These are phyloP conservation scores for Coniochaeta ligniaria DNA, from an alignment of 2,329 filamentous ascomycete species.

Conservation along the genomic window DNA sequence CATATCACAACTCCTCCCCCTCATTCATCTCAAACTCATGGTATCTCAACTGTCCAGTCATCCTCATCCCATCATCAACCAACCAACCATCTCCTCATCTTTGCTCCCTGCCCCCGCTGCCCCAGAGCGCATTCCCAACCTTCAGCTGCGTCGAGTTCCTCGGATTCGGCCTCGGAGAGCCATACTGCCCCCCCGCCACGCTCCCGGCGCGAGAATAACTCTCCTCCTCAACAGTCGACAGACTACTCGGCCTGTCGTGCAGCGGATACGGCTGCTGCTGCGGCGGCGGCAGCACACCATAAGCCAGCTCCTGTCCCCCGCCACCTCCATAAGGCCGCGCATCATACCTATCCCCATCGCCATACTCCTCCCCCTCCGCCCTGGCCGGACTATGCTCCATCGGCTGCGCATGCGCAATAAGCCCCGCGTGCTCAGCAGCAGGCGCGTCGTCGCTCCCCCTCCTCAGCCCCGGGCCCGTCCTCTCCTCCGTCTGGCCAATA, in stretches of 20 bases:
- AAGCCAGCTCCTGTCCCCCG: too few species aligned
- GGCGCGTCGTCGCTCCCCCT: constrained; percentile 1
- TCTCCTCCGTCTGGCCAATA: not conserved
- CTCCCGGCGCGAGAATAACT: not conserved
- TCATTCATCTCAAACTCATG: not conserved
- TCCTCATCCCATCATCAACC: not conserved
- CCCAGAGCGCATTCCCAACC: constrained; percentile 25
- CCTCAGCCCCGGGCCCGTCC: not conserved
- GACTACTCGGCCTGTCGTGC: not conserved
- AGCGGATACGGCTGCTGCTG: not conserved
- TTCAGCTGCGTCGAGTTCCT: constrained; percentile 21
- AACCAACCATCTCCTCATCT: not conserved
- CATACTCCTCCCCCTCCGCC: constrained; percentile 3
- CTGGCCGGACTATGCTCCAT: constrained; percentile 14
- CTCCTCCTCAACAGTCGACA: constrained; percentile 8
- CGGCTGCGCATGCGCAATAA: constrained; percentile 28
- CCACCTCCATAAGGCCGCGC: constrained; percentile 13
- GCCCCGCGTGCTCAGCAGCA: constrained; percentile 16
- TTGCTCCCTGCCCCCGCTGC: constrained; percentile 9
- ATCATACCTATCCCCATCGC: constrained; percentile 12
- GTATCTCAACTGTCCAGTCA: too few species aligned
- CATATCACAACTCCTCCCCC: too few species aligned
- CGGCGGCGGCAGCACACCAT: not conserved
- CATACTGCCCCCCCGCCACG: not conserved
- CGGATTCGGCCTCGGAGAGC: constrained; percentile 5